A percentile compares a stretch with the other conserved stretches of the same genome.
These are phyloP conservation scores for Lentinula raphanica DNA, from an alignment of 768 basidiomycete species.

Conservation along the genomic window DNA sequence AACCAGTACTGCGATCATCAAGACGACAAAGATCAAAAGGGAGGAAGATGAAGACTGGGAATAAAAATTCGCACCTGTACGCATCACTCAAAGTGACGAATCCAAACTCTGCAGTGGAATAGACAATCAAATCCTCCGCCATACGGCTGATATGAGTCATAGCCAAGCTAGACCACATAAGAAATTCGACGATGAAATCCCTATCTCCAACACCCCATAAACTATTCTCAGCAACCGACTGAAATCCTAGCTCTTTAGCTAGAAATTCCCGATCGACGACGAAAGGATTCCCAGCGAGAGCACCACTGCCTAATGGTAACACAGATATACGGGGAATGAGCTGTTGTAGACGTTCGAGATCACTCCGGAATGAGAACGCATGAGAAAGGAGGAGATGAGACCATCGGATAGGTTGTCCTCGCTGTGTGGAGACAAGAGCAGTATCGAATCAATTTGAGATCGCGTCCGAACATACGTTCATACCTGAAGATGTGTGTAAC, in stretches of 20 bases:
- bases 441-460: not conserved
- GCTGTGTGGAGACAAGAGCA: conserved; percentile 38
- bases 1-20: conserved; percentile 71
- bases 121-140: conserved; percentile 94
- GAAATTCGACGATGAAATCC: conserved; percentile 94
- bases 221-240: conserved; percentile 89
- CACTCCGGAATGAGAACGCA: conserved; percentile 87
- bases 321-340: conserved; percentile 88
- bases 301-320: conserved; percentile 89
- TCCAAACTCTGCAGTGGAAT: conserved; percentile 95
- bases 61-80: conserved; percentile 65
- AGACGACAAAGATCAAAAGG: not conserved
- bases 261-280: conserved; percentile 90
- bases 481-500: conserved; percentile 97
- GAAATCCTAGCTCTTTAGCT: conserved; percentile 84
- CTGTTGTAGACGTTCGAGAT: conserved; percentile 80
- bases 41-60: not conserved
- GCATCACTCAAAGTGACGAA: conserved; percentile 96
- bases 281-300: conserved; percentile 96
- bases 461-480: conserved; percentile 11
- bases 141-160: conserved; percentile 93
- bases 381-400: conserved; percentile 95
- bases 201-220: conserved; percentile 95
- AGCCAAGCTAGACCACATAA: conserved; percentile 92
- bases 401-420: conserved; percentile 98